Evolutionary conservation across 352 stramenopile genomes (phyloP).

Genomic region (Globisporangium perplexum): DNA sequence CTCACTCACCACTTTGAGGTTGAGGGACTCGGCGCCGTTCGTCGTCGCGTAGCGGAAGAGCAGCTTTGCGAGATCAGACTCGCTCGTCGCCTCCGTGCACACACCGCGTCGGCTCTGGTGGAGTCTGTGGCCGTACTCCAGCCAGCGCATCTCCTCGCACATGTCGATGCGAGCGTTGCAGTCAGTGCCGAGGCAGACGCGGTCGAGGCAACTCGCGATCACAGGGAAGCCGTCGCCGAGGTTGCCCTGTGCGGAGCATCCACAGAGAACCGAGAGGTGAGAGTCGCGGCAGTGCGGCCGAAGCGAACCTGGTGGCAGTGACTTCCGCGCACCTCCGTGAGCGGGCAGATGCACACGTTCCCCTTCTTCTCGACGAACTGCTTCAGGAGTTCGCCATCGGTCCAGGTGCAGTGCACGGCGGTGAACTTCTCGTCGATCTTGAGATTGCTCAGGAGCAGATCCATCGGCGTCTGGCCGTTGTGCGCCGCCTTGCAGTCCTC

Average conservation of each 20-base stretch:
- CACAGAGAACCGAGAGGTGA: not conserved
- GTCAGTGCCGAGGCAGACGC: constrained; percentile 67
- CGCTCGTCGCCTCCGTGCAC: constrained; percentile 41
- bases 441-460: constrained; percentile 52
- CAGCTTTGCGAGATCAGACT: constrained; percentile 56
- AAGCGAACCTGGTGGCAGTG: not conserved
- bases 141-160: constrained; percentile 80
- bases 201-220: constrained; percentile 57
- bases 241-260: constrained; percentile 30
- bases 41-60: constrained; percentile 65
- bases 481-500: constrained; percentile 65
- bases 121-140: constrained; percentile 70
- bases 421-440: constrained; percentile 72
- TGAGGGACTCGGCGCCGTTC: constrained; percentile 58
- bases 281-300: not conserved
- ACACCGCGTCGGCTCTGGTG: constrained; percentile 60
- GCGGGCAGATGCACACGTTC: constrained; percentile 71
- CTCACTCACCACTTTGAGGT: constrained; percentile 55
- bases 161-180: constrained; percentile 81
- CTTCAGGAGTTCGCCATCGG: constrained; percentile 41
- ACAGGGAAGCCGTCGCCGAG: constrained; percentile 64
- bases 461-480: constrained; percentile 55
- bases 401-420: constrained; percentile 75
- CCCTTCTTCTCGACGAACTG: constrained; percentile 52
- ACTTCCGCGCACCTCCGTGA: constrained; percentile 40